Percentiles rank a stretch among this genome's conserved stretches.
These are phyloP conservation scores for Cladobotryum protrusum DNA, from an alignment of 2,329 filamentous ascomycete genomes.

Conservation along the genomic window DNA sequence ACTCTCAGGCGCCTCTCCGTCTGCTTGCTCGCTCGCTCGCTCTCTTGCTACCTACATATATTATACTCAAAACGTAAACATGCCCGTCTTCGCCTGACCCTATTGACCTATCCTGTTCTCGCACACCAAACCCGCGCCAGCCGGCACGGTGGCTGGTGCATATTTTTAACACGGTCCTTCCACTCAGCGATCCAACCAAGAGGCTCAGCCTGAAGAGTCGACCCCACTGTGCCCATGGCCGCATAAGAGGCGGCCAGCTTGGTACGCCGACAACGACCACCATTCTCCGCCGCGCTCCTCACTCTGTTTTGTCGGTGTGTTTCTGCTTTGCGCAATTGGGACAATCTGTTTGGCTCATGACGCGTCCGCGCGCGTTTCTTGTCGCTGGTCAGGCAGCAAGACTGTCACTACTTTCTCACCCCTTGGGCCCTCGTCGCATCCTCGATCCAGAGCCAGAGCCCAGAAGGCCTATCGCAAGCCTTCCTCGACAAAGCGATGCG, in stretches of 20 bases:
- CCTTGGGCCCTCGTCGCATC: slow-evolving; percentile 1
- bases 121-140: slow-evolving; percentile 3
- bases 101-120: slow-evolving; percentile 5
- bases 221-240: slow-evolving; percentile 30
- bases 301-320: slow-evolving; percentile 32
- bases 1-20: slow-evolving; percentile 1
- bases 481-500: slow-evolving; percentile 2
- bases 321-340: slow-evolving; percentile 21
- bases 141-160: slow-evolving; percentile 9
- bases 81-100: slow-evolving; percentile 2
- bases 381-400: slow-evolving; percentile 13
- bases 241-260: slow-evolving; percentile 28
- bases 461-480: too few relatives aligned
- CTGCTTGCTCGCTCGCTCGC: slow-evolving; percentile 1
- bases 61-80: background rate
- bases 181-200: slow-evolving; percentile 17
- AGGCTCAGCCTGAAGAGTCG: slow-evolving; percentile 19
- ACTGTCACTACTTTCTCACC: slow-evolving; percentile 9
- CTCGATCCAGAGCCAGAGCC: background rate
- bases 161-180: slow-evolving; percentile 12
- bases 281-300: slow-evolving; percentile 8
- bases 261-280: slow-evolving; percentile 10
- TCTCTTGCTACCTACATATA: background rate
- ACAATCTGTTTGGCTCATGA: slow-evolving; percentile 20
- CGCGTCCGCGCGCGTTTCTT: slow-evolving; percentile 7